These are phyloP conservation scores for Sequoia sempervirens DNA, from an alignment of 75 land plant genomes.

Conservation along the genomic window DNA sequence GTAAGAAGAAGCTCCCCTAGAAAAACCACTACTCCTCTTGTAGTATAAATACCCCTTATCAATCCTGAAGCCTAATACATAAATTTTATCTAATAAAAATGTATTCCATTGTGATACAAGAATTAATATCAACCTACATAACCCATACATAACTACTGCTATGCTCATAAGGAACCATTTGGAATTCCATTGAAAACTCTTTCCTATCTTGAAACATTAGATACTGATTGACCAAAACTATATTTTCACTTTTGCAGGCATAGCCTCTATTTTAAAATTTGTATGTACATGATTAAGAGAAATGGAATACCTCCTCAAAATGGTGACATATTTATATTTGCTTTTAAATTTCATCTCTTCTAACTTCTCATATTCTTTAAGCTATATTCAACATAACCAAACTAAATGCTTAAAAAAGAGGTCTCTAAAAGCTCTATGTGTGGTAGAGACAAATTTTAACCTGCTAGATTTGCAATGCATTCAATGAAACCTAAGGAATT, in stretches of 20 bases:
- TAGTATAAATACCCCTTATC: background rate
- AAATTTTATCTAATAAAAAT: background rate
- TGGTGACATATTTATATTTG: slow-evolving; percentile 61
- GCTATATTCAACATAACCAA: slow-evolving; percentile 6
- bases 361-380: slow-evolving; percentile 40
- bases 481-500: background rate
- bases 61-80: too few relatives aligned
- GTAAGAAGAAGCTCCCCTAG: slow-evolving; percentile 80
- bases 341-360: slow-evolving; percentile 70
- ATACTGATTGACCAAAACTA: background rate
- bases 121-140: too few relatives aligned
- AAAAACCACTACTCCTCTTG: slow-evolving; percentile 86
- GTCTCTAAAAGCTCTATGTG: background rate
- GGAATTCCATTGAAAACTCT: background rate
- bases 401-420: background rate
- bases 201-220: background rate
- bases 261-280: background rate
- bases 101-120: background rate
- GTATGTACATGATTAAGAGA: background rate
- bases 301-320: slow-evolving; percentile 53
- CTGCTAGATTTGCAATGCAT: background rate
- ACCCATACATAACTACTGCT: too few relatives aligned
- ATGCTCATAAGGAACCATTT: too few relatives aligned
- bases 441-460: background rate
- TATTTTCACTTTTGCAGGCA: background rate